phyloP scores from a whole-genome alignment of 2,329 filamentous ascomycete genomes.

The Epichloe gansuensis region DNA sequence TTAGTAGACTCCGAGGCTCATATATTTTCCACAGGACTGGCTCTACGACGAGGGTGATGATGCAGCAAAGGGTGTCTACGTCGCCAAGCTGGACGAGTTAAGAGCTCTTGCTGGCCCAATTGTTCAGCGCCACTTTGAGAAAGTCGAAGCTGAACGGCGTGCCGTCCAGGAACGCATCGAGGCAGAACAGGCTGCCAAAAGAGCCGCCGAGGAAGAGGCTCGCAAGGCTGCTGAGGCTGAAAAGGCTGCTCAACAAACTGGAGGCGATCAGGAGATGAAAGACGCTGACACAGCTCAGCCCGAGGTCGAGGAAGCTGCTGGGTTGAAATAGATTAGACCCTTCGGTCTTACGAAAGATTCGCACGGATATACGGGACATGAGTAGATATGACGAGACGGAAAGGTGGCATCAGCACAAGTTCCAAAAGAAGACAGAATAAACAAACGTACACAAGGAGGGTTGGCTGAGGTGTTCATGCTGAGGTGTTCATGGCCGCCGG shows the following conservation, averaged over 20 bases:
- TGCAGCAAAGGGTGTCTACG: slow-evolving; percentile 82
- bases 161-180: slow-evolving; percentile 65
- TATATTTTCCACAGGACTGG: slow-evolving; percentile 64
- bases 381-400: slow-evolving; percentile 8
- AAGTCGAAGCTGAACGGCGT: slow-evolving; percentile 76
- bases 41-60: slow-evolving; percentile 96
- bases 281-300: slow-evolving; percentile 44
- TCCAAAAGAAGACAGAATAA: not conserved
- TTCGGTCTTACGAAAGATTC: not conserved
- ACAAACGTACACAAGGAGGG: not conserved
- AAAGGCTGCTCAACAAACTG: slow-evolving; percentile 34
- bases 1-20: slow-evolving; percentile 6
- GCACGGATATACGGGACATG: slow-evolving; percentile 6
- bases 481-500: not conserved
- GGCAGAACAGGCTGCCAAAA: slow-evolving; percentile 66
- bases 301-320: slow-evolving; percentile 34
- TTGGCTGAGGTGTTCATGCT: not conserved
- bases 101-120: slow-evolving; percentile 82
- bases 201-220: slow-evolving; percentile 45
- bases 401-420: not conserved
- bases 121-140: slow-evolving; percentile 89
- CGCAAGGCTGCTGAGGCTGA: slow-evolving; percentile 41
- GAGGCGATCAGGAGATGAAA: slow-evolving; percentile 51
- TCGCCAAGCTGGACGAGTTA: slow-evolving; percentile 93
- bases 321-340: slow-evolving; percentile 20